These are phyloP conservation scores for Saccharomycopsis fermentans DNA, from an alignment of 805 yeast species.

Conservation along the genomic window DNA sequence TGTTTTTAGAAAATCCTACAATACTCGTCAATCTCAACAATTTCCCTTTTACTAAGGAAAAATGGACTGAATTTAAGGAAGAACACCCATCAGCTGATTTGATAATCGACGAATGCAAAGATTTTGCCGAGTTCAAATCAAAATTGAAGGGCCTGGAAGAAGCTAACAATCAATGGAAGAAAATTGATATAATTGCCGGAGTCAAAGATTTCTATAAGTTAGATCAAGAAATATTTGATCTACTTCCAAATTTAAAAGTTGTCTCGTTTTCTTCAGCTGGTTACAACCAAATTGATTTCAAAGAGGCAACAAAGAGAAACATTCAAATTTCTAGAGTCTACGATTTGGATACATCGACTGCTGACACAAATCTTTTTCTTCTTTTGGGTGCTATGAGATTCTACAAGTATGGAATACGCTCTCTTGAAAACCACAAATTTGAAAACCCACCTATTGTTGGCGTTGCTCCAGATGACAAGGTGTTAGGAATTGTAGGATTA, in stretches of 20 bases:
- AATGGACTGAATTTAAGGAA: conserved; percentile 13
- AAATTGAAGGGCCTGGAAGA: conserved; percentile 1
- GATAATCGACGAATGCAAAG: conserved; percentile 5
- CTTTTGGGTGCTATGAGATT: conserved; percentile 44
- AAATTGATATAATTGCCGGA: conserved; percentile 13
- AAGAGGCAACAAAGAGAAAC: conserved; percentile 30
- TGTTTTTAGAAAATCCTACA: background rate
- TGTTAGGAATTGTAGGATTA: conserved; percentile 37
- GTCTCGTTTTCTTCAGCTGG: conserved; percentile 36
- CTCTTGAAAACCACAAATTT: conserved; percentile 28
- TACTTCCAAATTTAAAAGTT: conserved; percentile 14
- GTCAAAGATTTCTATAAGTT: conserved; percentile 15
- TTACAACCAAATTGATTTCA: conserved; percentile 41
- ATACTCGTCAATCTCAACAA: conserved; percentile 8
- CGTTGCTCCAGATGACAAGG: conserved; percentile 33
- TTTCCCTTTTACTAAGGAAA: conserved; percentile 16
- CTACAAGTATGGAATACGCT: conserved; percentile 32
- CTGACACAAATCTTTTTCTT: conserved; percentile 44
- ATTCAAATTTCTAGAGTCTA: conserved; percentile 47
- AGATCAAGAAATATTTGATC: conserved; percentile 10
- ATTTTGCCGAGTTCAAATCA: conserved; percentile 6
- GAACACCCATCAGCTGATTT: conserved; percentile 8
- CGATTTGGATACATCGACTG: conserved; percentile 42
- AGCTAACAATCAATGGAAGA: background rate
- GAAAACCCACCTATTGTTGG: conserved; percentile 33